Evolutionary conservation across 2,329 filamentous ascomycete genomes (phyloP).

Genomic region (Lecanoromycetidae sp.): DNA sequence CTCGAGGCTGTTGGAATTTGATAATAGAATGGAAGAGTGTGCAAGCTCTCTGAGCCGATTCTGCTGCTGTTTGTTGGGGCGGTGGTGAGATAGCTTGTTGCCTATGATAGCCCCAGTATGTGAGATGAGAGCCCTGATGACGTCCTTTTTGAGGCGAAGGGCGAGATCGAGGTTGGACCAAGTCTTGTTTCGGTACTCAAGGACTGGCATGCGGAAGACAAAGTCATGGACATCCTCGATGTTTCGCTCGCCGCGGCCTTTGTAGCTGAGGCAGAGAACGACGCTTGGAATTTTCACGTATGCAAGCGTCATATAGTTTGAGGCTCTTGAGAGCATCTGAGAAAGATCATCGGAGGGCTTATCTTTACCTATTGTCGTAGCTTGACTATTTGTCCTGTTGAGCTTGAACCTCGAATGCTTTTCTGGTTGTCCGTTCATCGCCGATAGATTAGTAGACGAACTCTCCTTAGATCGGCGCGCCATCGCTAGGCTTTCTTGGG

Average conservation of each 20-base stretch:
- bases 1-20: conserved; percentile 28
- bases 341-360: conserved; percentile 76
- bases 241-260: conserved; percentile 89
- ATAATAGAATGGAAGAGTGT: conserved; percentile 57
- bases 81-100: conserved; percentile 88
- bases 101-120: conserved; percentile 94
- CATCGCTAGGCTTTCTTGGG: conserved; percentile 31
- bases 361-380: conserved; percentile 44
- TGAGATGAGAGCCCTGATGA: conserved; percentile 84
- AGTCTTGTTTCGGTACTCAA: conserved; percentile 97
- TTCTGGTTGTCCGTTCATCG: conserved; percentile 25
- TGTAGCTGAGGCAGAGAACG: conserved; percentile 89
- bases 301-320: conserved; percentile 93
- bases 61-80: conserved; percentile 67
- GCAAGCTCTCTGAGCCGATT: conserved; percentile 70
- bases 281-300: conserved; percentile 93
- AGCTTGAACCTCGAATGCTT: conserved; percentile 21
- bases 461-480: conserved; percentile 28
- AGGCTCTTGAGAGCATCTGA: conserved; percentile 91
- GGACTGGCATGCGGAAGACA: conserved; percentile 84
- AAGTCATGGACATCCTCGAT: conserved; percentile 95
- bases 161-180: conserved; percentile 97
- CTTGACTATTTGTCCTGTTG: conserved; percentile 32
- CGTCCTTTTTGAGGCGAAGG: conserved; percentile 82
- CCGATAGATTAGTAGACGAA: conserved; percentile 25